Evolutionary conservation across 179 eudicot genomes (phyloP), one percentile per base, ranked within the genome.

Genomic region (Spinacia oleracea): DNA sequence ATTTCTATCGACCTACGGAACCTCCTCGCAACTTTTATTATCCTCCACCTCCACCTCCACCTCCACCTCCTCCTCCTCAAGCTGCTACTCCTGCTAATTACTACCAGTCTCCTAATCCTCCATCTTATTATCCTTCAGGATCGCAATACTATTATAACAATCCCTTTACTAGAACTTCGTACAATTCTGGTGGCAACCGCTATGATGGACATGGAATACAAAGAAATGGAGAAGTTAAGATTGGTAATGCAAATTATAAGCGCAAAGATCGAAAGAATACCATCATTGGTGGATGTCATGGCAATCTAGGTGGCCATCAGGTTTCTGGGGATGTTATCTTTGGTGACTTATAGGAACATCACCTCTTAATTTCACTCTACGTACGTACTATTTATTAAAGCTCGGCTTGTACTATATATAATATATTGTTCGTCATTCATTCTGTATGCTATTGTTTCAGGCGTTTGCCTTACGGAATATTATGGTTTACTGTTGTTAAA

Each of bases 281-380:
- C n/a, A 21, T 42, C 21, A 46, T 73, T 48, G 79, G 79, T 9
- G 72, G 79, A 2, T 46, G 59, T 46, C 59, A 76, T 65, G 25
- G 23, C 11, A 64, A 64, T 50, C 59, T 21, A 63, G 79, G 79
- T 12, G 62, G 79, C 25, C 43, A 45, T 18, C 79, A 76, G 27
- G 72, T 63, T 1, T 45, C 60, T 10, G 67, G 53, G 38, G 77
- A 59, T 55, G 48, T 74, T 23, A 59, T 35, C 67, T 16, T 58
- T 23, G 68, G 77, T 40, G 66, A 60, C 56, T n/a, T n/a, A n/a
- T n/a, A n/a, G n/a, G n/a, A n/a, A n/a, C n/a, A n/a, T n/a, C n/a
- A n/a, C n/a, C n/a, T n/a, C n/a, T n/a, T n/a, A n/a, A n/a, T n/a
- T n/a, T n/a, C n/a, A n/a, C n/a, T n/a, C n/a, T n/a, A n/a, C n/a